Base-by-base conservation (phyloP, 1,284 basidiomycete species). In the Leccinum glutinopallens region DNA sequence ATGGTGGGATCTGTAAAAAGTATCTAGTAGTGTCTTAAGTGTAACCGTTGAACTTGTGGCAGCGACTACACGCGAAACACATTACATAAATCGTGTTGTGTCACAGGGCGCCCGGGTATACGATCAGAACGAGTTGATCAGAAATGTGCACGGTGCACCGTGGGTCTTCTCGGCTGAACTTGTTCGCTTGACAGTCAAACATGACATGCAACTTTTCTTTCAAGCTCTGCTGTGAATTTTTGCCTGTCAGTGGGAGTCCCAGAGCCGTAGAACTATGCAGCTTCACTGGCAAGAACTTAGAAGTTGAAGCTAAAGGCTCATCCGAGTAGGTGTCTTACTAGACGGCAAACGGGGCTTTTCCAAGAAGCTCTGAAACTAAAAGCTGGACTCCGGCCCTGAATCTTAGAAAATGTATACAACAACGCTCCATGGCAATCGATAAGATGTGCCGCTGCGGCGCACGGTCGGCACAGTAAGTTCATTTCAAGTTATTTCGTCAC, bases 351-450 rank as follows among this genome's bases (percentile, higher is more conserved):
- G 53, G 25, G 4, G 17, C 53, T 54, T 54, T 29, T 54, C 53
- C 9, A 32, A 54, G 49, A 32, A 32, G 29, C 29, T 54, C 53
- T 32, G 53, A 54, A 54, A 29, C 53, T 32, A 54, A 25, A 17
- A 32, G 9, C 29, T 29, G 29, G 22, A 22, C 49, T 51, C 22
- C 49, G 49, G 22, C 49, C 22, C 49, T 51, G 19, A 25, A 13
- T 51, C 22, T 22, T 29, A 29, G 25, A 29, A 8, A 4, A 22
- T 22, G 13, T 5, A 51, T 51, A 51, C 12, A 51, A 51, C 49
- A 51, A 51, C 22, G 49, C 49, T 51, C 49, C 49, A 51, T 51
- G 49, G 49, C 49, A 51, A 51, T 51, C 49, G 6, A 51, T 51
- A 25, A 51, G 49, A 22, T 22, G 10, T 25, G 13, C 12, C 25